phyloP scores from a whole-genome alignment of 768 basidiomycete species.

The Boletellus emodensis region DNA sequence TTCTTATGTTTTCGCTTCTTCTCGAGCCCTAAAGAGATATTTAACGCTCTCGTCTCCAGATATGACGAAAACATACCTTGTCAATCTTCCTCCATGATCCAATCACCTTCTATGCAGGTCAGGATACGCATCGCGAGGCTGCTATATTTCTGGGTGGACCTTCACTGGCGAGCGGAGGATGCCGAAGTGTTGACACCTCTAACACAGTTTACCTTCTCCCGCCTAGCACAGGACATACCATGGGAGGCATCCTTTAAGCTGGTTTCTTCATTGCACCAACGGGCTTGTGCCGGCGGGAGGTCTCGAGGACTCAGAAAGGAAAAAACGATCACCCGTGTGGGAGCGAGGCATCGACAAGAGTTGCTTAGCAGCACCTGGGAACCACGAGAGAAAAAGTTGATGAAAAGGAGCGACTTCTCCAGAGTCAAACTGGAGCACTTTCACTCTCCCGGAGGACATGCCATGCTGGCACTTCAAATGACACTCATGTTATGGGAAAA shows the following conservation, averaged over 20 bases:
- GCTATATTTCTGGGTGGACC: constrained; percentile 67
- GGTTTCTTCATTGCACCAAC: constrained; percentile 29
- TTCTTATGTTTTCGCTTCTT: constrained; percentile 73
- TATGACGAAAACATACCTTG: constrained; percentile 38
- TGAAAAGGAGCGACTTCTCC: constrained; percentile 26
- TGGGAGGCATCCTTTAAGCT: constrained; percentile 25
- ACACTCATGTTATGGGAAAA: constrained; percentile 37
- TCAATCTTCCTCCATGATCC: constrained; percentile 31
- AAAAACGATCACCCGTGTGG: constrained; percentile 23
- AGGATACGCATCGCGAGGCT: constrained; percentile 58
- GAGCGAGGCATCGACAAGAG: constrained; percentile 17
- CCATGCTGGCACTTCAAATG: constrained; percentile 45
- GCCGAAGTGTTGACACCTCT: constrained; percentile 30
- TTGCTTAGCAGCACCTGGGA: constrained; percentile 22
- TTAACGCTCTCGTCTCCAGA: constrained; percentile 43
- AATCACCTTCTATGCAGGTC: constrained; percentile 43
- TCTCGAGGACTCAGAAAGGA: constrained; percentile 26
- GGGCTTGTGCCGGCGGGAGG: constrained; percentile 18
- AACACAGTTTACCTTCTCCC: constrained; percentile 29
- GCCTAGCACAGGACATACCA: constrained; percentile 30
- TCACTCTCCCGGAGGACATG: constrained; percentile 33
- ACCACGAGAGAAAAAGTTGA: constrained; percentile 26
- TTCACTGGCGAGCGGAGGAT: constrained; percentile 60
- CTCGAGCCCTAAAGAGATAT: constrained; percentile 45
- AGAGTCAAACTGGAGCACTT: constrained; percentile 33